Evolutionary conservation across 208 protist genomes (phyloP).

Genomic region (Acanthamoeba lenticulata): DNA sequence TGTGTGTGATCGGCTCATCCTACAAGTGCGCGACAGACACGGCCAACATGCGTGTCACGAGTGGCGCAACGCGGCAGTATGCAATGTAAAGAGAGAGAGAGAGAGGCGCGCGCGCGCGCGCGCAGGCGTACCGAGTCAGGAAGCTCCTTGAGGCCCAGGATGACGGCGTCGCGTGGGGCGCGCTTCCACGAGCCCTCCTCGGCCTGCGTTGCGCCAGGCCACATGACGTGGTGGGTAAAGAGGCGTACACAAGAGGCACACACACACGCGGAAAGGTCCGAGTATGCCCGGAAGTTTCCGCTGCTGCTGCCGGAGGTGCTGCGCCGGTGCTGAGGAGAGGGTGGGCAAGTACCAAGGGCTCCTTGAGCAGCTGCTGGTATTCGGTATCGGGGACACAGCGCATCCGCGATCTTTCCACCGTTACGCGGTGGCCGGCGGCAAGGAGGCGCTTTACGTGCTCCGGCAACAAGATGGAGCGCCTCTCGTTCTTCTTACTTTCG

Average conservation of each 20-base stretch:
- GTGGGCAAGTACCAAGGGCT: not conserved
- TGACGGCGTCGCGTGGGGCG: constrained; percentile 73
- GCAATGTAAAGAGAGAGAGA: too few species aligned
- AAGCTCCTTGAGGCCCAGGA: constrained; percentile 87
- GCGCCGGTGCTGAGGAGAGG: not conserved
- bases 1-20: constrained; percentile 72
- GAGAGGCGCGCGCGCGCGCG: too few species aligned
- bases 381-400: not conserved
- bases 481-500: constrained; percentile 83
- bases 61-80: too few species aligned
- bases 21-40: not conserved
- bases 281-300: constrained; percentile 17
- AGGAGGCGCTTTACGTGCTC: constrained; percentile 31
- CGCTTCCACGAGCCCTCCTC: constrained; percentile 69
- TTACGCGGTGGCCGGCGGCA: not conserved
- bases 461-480: constrained; percentile 80
- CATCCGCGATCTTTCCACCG: not conserved
- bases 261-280: not conserved
- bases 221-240: not conserved
- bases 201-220: constrained; percentile 68
- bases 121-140: constrained; percentile 64
- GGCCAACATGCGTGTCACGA: not conserved
- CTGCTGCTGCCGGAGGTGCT: too few species aligned
- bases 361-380: not conserved
- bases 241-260: not conserved